Conservation (phyloP, 2,329 filamentous ascomycete species). For the Clonostachys chloroleuca region DNA sequence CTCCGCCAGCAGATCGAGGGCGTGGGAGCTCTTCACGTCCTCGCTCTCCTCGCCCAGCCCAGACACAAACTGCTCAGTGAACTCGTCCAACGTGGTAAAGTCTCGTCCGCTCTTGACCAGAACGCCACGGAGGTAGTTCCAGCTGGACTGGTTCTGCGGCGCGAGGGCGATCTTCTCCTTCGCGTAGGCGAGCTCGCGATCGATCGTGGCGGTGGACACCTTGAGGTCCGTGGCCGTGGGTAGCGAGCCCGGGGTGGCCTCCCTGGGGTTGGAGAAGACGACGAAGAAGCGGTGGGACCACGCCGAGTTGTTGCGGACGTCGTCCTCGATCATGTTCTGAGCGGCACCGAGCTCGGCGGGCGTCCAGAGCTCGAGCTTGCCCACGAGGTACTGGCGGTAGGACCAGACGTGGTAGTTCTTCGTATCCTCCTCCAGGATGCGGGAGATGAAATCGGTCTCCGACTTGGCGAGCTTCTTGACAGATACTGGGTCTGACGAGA, state of each 20-base stretch:
- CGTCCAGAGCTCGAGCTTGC: slow-evolving; percentile 64
- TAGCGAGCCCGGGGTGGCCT: slow-evolving; percentile 38
- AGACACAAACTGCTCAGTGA: slow-evolving; percentile 46
- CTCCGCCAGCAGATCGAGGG: slow-evolving; percentile 69
- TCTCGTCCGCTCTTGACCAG: slow-evolving; percentile 59
- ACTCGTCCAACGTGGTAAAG: slow-evolving; percentile 38
- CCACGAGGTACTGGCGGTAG: slow-evolving; percentile 73
- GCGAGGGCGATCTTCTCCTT: slow-evolving; percentile 70
- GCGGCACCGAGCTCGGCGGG: slow-evolving; percentile 68
- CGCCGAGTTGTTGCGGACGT: slow-evolving; percentile 93
- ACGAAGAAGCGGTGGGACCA: slow-evolving; percentile 97
- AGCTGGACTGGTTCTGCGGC: slow-evolving; percentile 90
- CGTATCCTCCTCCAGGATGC: slow-evolving; percentile 79
- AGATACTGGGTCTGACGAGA: slow-evolving; percentile 47
- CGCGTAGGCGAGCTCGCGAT: slow-evolving; percentile 72
- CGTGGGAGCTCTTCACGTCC: slow-evolving; percentile 56
- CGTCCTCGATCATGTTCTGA: slow-evolving; percentile 67
- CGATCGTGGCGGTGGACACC: slow-evolving; percentile 59
- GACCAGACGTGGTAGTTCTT: slow-evolving; percentile 99
- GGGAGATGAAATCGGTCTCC: slow-evolving; percentile 71
- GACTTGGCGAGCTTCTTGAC: slow-evolving; percentile 53
- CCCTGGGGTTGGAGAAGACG: slow-evolving; percentile 64
- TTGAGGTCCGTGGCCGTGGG: slow-evolving; percentile 48
- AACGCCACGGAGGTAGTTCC: slow-evolving; percentile 85
- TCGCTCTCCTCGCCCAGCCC: slow-evolving; percentile 40